Percentiles rank a stretch among this genome's conserved stretches.
Evolutionary conservation across 257 asterid species (phyloP).

Genomic region (Nicotiana noctiflora): DNA sequence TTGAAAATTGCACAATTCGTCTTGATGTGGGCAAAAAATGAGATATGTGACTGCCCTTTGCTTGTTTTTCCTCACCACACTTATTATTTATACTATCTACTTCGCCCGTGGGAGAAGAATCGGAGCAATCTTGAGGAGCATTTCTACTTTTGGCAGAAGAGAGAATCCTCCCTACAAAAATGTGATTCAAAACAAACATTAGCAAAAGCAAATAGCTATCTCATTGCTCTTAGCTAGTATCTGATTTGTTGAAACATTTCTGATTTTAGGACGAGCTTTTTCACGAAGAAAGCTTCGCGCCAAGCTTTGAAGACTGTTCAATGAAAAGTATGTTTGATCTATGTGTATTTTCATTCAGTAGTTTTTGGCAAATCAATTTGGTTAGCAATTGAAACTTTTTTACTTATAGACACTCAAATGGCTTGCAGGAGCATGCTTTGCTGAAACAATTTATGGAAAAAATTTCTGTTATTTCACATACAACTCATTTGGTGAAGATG

Average conservation of each 20-base stretch:
- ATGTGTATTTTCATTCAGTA: not conserved
- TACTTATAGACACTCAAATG: not conserved
- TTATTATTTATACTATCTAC: slow-evolving; percentile 24
- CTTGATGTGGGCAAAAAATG: slow-evolving; percentile 93
- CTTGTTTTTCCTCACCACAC: slow-evolving; percentile 15
- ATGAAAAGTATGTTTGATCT: not conserved
- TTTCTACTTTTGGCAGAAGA: slow-evolving; percentile 42
- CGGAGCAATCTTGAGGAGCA: slow-evolving; percentile 25
- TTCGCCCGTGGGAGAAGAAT: slow-evolving; percentile 21
- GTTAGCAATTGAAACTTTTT: not conserved
- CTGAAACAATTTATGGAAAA: not conserved
- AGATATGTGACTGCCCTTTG: slow-evolving; percentile 49
- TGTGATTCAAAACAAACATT: not conserved
- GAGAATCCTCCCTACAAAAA: slow-evolving; percentile 69
- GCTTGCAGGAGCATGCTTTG: not conserved
- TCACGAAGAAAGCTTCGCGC: no score
- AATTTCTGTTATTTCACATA: not conserved
- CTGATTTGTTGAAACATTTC: not conserved
- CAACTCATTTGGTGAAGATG: slow-evolving; percentile 2
- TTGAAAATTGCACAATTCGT: slow-evolving; percentile 90
- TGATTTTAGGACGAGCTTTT: no score
- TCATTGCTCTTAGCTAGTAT: not conserved
- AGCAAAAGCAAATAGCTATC: not conserved
- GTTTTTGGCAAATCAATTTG: not conserved
- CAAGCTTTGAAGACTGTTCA: not conserved